Base-by-base conservation (phyloP, 768 basidiomycete genomes). In the Dentipellis fragilis region DNA sequence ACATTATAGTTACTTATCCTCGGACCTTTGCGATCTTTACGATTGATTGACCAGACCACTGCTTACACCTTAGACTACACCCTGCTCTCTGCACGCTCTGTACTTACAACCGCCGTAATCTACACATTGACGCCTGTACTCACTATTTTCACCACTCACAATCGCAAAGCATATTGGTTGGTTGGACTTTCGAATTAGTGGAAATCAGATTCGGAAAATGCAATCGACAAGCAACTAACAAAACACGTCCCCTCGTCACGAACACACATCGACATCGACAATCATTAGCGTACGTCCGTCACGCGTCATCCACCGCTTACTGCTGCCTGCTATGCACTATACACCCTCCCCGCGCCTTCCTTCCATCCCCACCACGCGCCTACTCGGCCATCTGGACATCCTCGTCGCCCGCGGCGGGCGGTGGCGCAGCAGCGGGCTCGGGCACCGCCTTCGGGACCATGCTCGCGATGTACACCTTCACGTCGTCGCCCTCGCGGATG, bases 321-420 rank as follows among this genome's bases (percentile, higher is more conserved):
- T 29, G 29, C 29, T 29, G 3, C 6, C 29, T 29, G 29, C 29
- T 29, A 6, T 29, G 3, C 6, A 9, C 40, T 14, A 42, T 14
- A 42, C 17, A 42, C 40, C 12, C 40, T 14, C 40, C 17, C 17
- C 40, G 12, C 40, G 4, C 14, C 17, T 3, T 14, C 14, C n/a
- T n/a, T n/a, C n/a, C n/a, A n/a, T n/a, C n/a, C n/a, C n/a, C 23
- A 49, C 19, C 14, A 17, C 23, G 19, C 10, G 19, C 35, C 74
- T 74, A 86, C 67, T 80, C 87, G 57, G 81, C 74, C 91, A 94
- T 94, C 64, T 90, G 86, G 56, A 93, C 89, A 72, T 93, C 91
- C 60, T 87, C 84, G 62, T 87, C 72, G 12, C 69, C 60, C 0
- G 71, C 63, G 36, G 72, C 67, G 8, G 71, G 61, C 19, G 72